These are phyloP conservation scores for Neltuma alba DNA, from an alignment of 306 rosid genomes.

Conservation along the genomic window DNA sequence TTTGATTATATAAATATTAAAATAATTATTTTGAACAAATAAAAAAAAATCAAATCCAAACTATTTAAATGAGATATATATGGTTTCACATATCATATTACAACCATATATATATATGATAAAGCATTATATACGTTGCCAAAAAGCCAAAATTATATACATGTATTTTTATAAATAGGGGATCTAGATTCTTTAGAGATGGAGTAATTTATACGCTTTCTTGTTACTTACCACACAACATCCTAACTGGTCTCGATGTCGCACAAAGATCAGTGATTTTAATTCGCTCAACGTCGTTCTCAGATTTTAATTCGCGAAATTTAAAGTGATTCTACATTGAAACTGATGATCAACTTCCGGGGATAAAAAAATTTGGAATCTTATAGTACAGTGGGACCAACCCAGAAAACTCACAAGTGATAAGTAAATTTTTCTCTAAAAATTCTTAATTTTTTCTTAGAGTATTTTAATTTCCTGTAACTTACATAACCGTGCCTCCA, in stretches of 20 bases:
- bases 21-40: too few relatives aligned
- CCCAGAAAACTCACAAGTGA: neutral
- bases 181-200: neutral
- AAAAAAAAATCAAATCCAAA: too few relatives aligned
- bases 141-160: too few relatives aligned
- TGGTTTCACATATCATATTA: too few relatives aligned
- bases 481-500: too few relatives aligned
- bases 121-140: too few relatives aligned
- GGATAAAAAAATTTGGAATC: neutral
- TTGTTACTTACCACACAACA: neutral
- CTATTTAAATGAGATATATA: too few relatives aligned
- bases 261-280: neutral
- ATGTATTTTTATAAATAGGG: neutral
- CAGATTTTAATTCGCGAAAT: neutral
- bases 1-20: too few relatives aligned
- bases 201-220: neutral
- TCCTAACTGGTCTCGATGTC: neutral
- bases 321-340: neutral
- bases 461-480: too few relatives aligned
- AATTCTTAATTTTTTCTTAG: too few relatives aligned
- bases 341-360: neutral
- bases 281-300: neutral
- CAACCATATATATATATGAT: too few relatives aligned
- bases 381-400: neutral
- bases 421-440: neutral